Conservation (phyloP, 176 grass and related monocot species). For the Phyllostachys edulis region DNA sequence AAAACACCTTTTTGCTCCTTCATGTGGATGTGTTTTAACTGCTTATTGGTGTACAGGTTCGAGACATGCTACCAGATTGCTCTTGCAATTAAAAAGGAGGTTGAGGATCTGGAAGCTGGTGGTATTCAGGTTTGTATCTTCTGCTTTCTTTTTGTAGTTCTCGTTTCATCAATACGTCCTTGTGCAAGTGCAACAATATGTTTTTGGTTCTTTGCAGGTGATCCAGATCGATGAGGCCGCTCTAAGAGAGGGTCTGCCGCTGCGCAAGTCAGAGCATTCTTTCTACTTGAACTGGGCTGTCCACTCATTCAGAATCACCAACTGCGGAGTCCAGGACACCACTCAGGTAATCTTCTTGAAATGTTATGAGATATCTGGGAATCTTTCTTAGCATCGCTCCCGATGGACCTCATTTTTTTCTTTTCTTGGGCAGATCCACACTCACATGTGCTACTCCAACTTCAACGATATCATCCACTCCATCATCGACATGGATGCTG, state of each 20-base stretch:
- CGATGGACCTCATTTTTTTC: background rate
- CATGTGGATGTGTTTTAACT: constrained; percentile 14
- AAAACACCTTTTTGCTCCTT: constrained; percentile 13
- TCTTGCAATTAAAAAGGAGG: constrained; percentile 95
- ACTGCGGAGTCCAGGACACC: constrained; percentile 83
- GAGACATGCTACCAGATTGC: constrained; percentile 99
- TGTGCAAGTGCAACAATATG: constrained; percentile 2
- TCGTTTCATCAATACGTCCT: background rate
- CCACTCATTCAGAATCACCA: constrained; percentile 96
- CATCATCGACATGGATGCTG: constrained; percentile 95
- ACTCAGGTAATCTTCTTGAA: constrained; percentile 62
- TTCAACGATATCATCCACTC: constrained; percentile 98
- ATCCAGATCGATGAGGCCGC: constrained; percentile 98
- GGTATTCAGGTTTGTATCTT: constrained; percentile 73
- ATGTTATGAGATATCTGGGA: background rate
- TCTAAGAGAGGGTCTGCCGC: constrained; percentile 81
- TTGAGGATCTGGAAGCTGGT: constrained; percentile 83
- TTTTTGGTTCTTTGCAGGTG: constrained; percentile 51
- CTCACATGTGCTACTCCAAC: constrained; percentile 99
- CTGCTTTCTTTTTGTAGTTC: background rate
- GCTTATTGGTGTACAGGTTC: constrained; percentile 43
- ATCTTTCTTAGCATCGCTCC: background rate
- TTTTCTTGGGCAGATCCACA: constrained; percentile 64
- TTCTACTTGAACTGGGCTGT: constrained; percentile 97
- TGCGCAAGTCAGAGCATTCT: constrained; percentile 85